phyloP scores from a whole-genome alignment of 1,284 basidiomycete genomes.

The Exobasidium cylindrosporum region DNA sequence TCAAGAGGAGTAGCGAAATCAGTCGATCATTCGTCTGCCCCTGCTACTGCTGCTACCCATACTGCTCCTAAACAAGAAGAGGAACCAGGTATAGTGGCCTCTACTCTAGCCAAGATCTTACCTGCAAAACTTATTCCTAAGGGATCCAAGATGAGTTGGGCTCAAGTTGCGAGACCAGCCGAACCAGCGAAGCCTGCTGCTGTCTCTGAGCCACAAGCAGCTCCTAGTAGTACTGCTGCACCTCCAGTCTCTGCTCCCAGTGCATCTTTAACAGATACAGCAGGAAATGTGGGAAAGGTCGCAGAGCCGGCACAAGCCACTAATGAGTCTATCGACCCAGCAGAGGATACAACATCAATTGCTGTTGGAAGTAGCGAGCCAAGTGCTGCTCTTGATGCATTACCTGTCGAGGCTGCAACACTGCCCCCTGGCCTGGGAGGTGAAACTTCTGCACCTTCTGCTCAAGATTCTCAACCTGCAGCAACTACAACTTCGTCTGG shows the following conservation, averaged over 20 bases:
- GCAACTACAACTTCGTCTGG: conserved; percentile 9
- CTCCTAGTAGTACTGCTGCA: conserved; percentile 10
- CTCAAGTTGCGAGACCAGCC: conserved; percentile 46
- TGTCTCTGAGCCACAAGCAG: conserved; percentile 15
- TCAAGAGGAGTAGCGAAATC: conserved; percentile 17
- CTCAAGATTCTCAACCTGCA: conserved; percentile 1
- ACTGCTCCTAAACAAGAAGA: not conserved
- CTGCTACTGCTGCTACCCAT: conserved; percentile 22
- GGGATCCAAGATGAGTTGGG: conserved; percentile 46
- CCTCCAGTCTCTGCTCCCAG: conserved; percentile 13
- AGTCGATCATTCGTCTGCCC: conserved; percentile 23
- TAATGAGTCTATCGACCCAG: conserved; percentile 1
- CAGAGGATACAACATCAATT: conserved; percentile 14
- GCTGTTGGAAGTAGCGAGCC: not conserved
- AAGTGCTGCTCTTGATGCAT: not conserved
- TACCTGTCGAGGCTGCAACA: conserved; percentile 1
- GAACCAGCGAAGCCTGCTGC: conserved; percentile 26
- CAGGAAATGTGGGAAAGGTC: conserved; percentile 11
- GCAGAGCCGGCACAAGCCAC: conserved; percentile 14
- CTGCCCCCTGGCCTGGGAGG: not conserved
- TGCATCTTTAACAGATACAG: conserved; percentile 5
- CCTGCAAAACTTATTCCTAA: conserved; percentile 12
- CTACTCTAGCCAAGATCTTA: conserved; percentile 3
- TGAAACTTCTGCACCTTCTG: not conserved
- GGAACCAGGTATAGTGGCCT: not conserved